Base-by-base conservation (phyloP, 768 basidiomycete species). In the Dendrothele bispora region DNA sequence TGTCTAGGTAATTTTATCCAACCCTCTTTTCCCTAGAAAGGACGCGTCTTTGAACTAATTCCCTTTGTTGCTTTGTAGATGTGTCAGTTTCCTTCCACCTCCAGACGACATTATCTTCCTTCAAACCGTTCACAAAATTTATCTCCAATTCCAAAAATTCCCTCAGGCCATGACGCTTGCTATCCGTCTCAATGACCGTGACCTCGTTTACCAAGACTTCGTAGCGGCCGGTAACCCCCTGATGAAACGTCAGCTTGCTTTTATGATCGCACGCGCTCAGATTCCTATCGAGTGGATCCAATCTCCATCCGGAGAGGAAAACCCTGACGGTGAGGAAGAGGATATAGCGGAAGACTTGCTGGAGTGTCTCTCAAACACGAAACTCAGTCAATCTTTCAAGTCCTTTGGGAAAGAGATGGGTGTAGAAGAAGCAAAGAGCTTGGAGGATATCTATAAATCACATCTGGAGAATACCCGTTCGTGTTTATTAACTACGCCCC, bases 371-470 rank as follows among this genome's bases (percentile, higher is more conserved):
- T 88, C 84, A 69, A 98, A 97, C 62, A 79, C 84, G 8, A 82
- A 85, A 43, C 75, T 99, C 22, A 95, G 91, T 53, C 67, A 74
- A 27, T 84, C 85, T 61, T 98, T 98, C 81, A 82, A 82, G 37
- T 84, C 84, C 10, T 98, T 97, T 58, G 95, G 95, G 15, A 95
- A 92, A 63, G 95, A 98, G 65, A 72, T 99, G 24, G 92, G 87
- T 37, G 95, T 95, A 2, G 69, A 74, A 4, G 95, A 98, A 22
- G 78, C 97, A 4, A 94, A 92, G 74, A 88, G 86, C 40, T 70
- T 98, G 42, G 97, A 98, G 61, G 97, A 98, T 64, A 91, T 98
- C 18, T 99, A 99, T 74, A 99, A 98, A 65, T 83, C 85, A 3
- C 95, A 99, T 70, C 73, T 98, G 11, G 97, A 98, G 62, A 90